phyloP scores from a whole-genome alignment of 805 yeast species.

The Saturnispora bothae region DNA sequence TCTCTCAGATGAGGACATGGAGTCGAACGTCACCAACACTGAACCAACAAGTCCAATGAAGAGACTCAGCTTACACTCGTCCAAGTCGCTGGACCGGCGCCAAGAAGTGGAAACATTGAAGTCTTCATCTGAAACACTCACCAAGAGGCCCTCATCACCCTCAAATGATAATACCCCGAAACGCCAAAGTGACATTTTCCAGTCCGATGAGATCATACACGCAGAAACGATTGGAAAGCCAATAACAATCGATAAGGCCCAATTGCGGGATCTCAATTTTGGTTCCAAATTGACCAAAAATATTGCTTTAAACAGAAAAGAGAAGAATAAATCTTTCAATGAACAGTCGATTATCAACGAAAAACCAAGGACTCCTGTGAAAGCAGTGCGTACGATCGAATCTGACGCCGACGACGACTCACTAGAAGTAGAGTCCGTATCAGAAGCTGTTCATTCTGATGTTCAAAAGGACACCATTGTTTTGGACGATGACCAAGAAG shows the following conservation, averaged over 20 bases:
- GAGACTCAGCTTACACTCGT: slow-evolving; percentile 6
- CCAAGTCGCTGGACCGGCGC: too few relatives aligned
- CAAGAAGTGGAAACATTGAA: too few relatives aligned
- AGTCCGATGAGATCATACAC: slow-evolving; percentile 19
- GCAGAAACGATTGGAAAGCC: slow-evolving; percentile 25
- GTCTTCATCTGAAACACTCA: too few relatives aligned
- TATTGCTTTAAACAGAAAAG: slow-evolving; percentile 19
- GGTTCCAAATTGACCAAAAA: slow-evolving; percentile 18
- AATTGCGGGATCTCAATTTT: slow-evolving; percentile 1
- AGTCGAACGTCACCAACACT: too few relatives aligned
- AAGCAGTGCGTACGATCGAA: neutral
- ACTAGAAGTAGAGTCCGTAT: neutral
- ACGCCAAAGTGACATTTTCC: neutral
- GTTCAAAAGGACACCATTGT: too few relatives aligned
- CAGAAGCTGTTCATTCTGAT: too few relatives aligned
- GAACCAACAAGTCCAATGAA: slow-evolving; percentile 9
- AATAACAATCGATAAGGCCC: slow-evolving; percentile 16
- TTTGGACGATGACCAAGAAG: neutral
- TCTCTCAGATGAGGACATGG: too few relatives aligned
- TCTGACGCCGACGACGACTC: neutral
- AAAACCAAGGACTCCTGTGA: slow-evolving; percentile 7
- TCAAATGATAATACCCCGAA: too few relatives aligned
- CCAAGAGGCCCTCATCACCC: too few relatives aligned
- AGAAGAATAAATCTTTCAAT: slow-evolving; percentile 10
- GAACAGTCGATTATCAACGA: slow-evolving; percentile 9